phyloP scores from a whole-genome alignment of 139 green algal genomes.

The Chlorella sp. region DNA sequence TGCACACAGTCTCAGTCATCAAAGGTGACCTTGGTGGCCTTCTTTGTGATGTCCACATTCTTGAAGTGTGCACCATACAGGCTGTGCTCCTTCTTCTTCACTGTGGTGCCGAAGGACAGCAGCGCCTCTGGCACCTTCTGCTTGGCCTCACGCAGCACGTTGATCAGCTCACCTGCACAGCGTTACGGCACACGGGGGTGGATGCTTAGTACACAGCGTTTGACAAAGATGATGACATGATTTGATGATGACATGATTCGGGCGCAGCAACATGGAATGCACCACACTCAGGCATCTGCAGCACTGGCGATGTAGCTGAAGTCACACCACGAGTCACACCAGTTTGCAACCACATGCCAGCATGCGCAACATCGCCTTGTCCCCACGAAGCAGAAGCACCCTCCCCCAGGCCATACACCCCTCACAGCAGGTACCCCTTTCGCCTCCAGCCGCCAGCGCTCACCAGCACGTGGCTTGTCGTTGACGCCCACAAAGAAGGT shows the following conservation, averaged over 20 bases:
- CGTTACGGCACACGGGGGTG: no score
- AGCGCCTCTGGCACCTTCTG: conserved; percentile 81
- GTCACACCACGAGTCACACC: no score
- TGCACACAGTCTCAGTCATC: conserved; percentile 15
- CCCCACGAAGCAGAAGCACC: no score
- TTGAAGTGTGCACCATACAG: conserved; percentile 94
- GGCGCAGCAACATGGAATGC: no score
- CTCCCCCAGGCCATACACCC: neutral
- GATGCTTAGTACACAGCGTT: no score
- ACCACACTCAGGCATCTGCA: no score
- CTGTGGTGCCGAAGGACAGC: conserved; percentile 85
- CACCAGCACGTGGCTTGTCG: no score
- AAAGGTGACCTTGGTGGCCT: conserved; percentile 89
- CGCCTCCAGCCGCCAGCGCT: neutral
- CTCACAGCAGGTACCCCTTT: neutral
- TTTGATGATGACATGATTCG: no score
- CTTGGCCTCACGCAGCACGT: conserved; percentile 87
- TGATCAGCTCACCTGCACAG: conserved; percentile 92
- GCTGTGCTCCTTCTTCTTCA: conserved; percentile 93
- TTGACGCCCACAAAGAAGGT: neutral
- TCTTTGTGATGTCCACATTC: conserved; percentile 78
- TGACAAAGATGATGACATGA: no score
- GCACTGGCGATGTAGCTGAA: no score
- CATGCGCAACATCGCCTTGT: no score
- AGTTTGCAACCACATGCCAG: no score